Percentiles rank a stretch among this genome's conserved stretches.
Conservation (phyloP, 73 alveolate genomes). For the Paramecium pentaurelia region DNA sequence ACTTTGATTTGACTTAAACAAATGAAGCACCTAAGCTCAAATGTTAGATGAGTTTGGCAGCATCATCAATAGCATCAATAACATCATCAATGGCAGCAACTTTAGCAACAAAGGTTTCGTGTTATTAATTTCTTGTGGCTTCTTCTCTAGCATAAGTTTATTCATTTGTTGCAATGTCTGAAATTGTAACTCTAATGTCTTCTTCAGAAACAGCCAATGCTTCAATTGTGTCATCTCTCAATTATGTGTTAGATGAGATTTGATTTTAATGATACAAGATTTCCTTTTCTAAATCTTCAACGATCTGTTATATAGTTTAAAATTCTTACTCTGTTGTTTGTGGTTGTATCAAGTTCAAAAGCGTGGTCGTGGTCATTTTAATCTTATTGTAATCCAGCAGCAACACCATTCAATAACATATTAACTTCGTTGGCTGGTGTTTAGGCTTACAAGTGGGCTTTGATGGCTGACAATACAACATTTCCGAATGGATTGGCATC, state of each 20-base stretch:
- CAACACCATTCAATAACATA: constrained; percentile 40
- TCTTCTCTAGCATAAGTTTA: constrained; percentile 39
- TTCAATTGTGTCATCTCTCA: constrained; percentile 48
- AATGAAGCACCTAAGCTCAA: constrained; percentile 57
- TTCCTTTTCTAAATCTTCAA: constrained; percentile 12
- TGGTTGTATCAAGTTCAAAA: neutral
- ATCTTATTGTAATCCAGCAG: constrained; percentile 25
- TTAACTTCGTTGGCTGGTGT: constrained; percentile 49
- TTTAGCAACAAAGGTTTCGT: constrained; percentile 34
- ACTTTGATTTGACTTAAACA: constrained; percentile 54
- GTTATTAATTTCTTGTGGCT: constrained; percentile 41
- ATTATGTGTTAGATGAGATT: neutral
- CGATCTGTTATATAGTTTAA: neutral
- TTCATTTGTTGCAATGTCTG: constrained; percentile 45
- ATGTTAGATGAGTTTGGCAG: constrained; percentile 55
- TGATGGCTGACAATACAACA: constrained; percentile 45
- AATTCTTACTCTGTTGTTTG: neutral
- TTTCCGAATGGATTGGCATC: constrained; percentile 52
- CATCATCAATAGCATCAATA: constrained; percentile 62
- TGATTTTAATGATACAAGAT: neutral
- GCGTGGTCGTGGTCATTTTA: constrained; percentile 27
- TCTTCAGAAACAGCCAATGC: constrained; percentile 41
- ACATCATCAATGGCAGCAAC: constrained; percentile 51
- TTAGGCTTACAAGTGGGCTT: constrained; percentile 45
- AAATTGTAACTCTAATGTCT: neutral